Conservation (phyloP, 805 yeast species). For the Dipodascus albidus region DNA sequence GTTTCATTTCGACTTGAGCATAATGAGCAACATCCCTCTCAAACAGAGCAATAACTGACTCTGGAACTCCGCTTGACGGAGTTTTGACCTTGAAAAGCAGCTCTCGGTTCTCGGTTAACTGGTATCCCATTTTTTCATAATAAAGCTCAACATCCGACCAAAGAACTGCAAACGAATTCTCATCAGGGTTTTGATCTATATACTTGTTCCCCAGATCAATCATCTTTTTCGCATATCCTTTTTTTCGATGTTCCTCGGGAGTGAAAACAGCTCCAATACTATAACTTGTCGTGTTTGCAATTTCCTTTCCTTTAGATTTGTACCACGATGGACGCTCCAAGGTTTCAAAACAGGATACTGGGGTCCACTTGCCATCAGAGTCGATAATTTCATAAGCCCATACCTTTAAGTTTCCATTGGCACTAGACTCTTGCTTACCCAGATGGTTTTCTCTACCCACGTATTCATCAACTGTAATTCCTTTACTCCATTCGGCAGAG, state of each 20-base stretch:
- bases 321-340: conserved; percentile 27
- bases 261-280: conserved; percentile 52
- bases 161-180: conserved; percentile 31
- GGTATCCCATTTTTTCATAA: conserved; percentile 48
- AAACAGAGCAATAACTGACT: neutral
- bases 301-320: conserved; percentile 14
- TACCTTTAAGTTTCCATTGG: conserved; percentile 14
- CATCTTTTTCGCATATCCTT: conserved; percentile 46
- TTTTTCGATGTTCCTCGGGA: conserved; percentile 34
- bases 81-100: neutral
- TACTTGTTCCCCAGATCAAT: conserved; percentile 19
- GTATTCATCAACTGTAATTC: conserved; percentile 18
- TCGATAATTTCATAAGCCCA: conserved; percentile 20
- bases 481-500: conserved; percentile 19
- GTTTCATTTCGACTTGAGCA: neutral
- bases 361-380: conserved; percentile 19
- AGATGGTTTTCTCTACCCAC: conserved; percentile 17
- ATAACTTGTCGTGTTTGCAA: conserved; percentile 14
- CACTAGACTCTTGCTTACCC: conserved; percentile 7
- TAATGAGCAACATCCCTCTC: neutral
- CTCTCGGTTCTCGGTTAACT: conserved; percentile 11
- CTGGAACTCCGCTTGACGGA: neutral
- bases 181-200: conserved; percentile 8
- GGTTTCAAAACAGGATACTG: conserved; percentile 36
- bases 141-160: conserved; percentile 68